Evolutionary conservation across 805 yeast species (phyloP), one percentile per base, ranked within the genome.

Genomic region (Yarrowia sp.): DNA sequence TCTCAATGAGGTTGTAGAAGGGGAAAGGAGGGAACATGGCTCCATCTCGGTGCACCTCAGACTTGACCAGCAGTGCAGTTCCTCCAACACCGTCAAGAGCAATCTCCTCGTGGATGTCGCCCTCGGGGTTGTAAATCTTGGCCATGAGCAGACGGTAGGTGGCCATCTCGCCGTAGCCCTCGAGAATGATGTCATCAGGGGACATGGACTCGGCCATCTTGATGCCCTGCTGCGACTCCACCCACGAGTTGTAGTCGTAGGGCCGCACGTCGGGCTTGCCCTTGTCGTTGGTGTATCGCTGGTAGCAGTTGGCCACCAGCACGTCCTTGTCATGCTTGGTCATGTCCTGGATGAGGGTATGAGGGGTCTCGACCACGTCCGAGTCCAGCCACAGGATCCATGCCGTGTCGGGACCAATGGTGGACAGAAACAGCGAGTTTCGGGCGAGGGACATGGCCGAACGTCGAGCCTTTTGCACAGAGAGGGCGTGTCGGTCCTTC

Each of bases 21-120:
- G 99, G 95, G 86, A 95, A 95, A 63, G 96, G 91, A 16, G 99
- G 99, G 86, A 95, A 95, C 98, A 95, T 94, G 68, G 98, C 98
- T 65, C 99, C 99, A 78, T 95, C 99, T 77, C 99, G 85, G 79
- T 95, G 99, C 67, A 95, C 99, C 73, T 93, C 98, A 11, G 98
- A 97, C 77, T 94, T 92, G 40, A 95, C 99, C 80, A 95, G 78
- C 41, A 97, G 88, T 52, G 98, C 97, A 26, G 98, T 97, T 71
- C 98, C 98, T 67, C 99, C 99, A 69, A 95, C 98, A 77, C 99
- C 99, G 78, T 95, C 98, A 70, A 95, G 83, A 56, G 85, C 86
- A 90, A 95, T 89, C 76, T 89, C 94, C 3, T 87, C 84, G 72
- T 84, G 82, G 69, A 86, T 86, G 42, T 87, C 88, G 36, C 90